phyloP scores from a whole-genome alignment of 768 basidiomycete species.

The Pleurotus pulmonarius region DNA sequence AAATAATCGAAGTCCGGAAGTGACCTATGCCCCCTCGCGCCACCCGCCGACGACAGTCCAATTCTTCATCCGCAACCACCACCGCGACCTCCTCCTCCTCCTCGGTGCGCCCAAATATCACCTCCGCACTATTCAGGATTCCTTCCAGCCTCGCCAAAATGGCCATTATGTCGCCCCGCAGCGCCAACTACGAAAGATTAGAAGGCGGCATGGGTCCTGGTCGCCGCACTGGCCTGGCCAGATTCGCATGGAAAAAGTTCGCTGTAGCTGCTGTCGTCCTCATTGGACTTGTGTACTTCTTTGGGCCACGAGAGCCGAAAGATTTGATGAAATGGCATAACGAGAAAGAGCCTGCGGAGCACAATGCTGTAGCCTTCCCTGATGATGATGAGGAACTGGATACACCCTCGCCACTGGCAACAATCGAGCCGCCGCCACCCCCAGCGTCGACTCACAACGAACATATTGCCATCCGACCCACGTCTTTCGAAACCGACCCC shows the following conservation, averaged over 20 bases:
- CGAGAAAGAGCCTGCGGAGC: neutral
- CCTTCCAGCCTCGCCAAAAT: conserved; percentile 4
- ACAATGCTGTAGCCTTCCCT: neutral
- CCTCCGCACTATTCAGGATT: neutral
- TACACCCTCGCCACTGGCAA: neutral
- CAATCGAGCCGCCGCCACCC: neutral
- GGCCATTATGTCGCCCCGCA: conserved; percentile 21
- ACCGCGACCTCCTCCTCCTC: neutral
- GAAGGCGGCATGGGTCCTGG: conserved; percentile 46
- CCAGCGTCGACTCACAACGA: conserved; percentile 7
- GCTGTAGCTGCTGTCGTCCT: conserved; percentile 54
- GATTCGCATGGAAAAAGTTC: conserved; percentile 64
- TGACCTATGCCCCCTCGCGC: too few species aligned
- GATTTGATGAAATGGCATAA: neutral
- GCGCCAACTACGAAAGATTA: conserved; percentile 26
- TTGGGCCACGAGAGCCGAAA: conserved; percentile 43
- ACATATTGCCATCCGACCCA: conserved; percentile 29
- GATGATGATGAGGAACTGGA: neutral
- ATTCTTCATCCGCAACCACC: neutral
- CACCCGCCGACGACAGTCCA: neutral
- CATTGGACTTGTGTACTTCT: conserved; percentile 61
- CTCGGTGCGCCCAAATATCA: neutral
- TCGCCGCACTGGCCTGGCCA: conserved; percentile 23
- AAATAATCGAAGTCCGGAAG: too few species aligned
- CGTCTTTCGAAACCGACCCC: conserved; percentile 69